Evolutionary conservation across 2,329 filamentous ascomycete species (phyloP).

Genomic region (Calonectria naviculata): DNA sequence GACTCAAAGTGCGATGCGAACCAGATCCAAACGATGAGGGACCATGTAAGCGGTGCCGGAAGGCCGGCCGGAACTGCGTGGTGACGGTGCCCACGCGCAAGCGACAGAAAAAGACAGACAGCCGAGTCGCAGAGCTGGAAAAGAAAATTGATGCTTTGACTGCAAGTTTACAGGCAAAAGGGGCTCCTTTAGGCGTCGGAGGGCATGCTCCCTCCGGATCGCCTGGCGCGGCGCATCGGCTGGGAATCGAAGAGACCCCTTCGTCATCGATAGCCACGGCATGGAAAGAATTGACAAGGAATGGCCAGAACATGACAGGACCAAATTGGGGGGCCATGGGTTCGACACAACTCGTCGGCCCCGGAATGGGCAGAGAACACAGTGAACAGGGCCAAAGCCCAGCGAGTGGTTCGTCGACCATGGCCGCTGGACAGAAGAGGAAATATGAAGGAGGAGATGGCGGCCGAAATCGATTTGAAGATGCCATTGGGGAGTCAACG

Average conservation of each 20-base stretch:
- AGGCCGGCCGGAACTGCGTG: conserved; percentile 81
- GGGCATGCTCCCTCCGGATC: conserved; percentile 25
- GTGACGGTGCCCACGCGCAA: conserved; percentile 82
- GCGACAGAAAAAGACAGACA: conserved; percentile 92
- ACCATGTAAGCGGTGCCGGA: conserved; percentile 80
- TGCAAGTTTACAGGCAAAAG: conserved; percentile 75
- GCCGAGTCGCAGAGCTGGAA: conserved; percentile 88
- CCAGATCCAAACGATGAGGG: conserved; percentile 74
- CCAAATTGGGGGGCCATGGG: conserved; percentile 32
- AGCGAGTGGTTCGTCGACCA: conserved; percentile 14
- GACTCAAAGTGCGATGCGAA: conserved; percentile 87
- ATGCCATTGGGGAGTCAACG: conserved; percentile 26
- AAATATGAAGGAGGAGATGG: conserved; percentile 41
- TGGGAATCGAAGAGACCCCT: background rate
- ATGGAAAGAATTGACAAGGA: conserved; percentile 23
- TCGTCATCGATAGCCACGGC: conserved; percentile 18
- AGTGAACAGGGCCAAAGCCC: conserved; percentile 24
- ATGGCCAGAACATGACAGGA: background rate
- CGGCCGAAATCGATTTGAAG: conserved; percentile 26
- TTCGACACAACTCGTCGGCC: conserved; percentile 22
- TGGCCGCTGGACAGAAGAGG: conserved; percentile 44
- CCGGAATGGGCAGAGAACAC: conserved; percentile 23
- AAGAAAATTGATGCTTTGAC: conserved; percentile 93
- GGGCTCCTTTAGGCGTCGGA: conserved; percentile 28
- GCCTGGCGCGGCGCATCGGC: conserved; percentile 19